Conservation (phyloP, 2,329 filamentous ascomycete species). For the Fusarium nodosum region DNA sequence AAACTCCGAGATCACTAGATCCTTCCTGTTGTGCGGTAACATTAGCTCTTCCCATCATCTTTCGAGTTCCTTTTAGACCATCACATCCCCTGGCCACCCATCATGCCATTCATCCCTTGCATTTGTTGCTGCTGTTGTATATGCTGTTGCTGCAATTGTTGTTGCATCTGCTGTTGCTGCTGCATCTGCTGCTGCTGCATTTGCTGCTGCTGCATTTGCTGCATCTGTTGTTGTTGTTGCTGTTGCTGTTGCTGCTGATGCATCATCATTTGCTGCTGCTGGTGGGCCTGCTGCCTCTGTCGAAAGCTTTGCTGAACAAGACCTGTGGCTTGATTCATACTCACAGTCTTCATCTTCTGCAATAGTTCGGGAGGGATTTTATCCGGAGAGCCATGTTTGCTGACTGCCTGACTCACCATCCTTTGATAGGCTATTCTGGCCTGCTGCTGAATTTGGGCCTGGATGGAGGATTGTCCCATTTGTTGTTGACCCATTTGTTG, state of each 20-base stretch:
- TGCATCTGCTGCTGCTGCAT: constrained; percentile 43
- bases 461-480: constrained; percentile 44
- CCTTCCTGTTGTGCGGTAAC: constrained; percentile 21
- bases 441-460: constrained; percentile 54
- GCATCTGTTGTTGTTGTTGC: constrained; percentile 46
- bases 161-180: constrained; percentile 48
- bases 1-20: constrained; percentile 41
- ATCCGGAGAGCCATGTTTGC: constrained; percentile 58
- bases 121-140: constrained; percentile 33
- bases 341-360: constrained; percentile 61
- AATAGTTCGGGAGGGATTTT: constrained; percentile 63
- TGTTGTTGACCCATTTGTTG: constrained; percentile 51
- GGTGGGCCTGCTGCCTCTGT: constrained; percentile 47
- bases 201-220: constrained; percentile 50
- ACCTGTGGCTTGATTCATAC: constrained; percentile 56
- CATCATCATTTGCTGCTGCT: constrained; percentile 47
- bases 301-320: constrained; percentile 52
- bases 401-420: constrained; percentile 53
- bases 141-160: constrained; percentile 44
- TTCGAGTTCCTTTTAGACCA: constrained; percentile 1
- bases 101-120: constrained; percentile 60
- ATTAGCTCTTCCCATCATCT: constrained; percentile 22
- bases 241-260: constrained; percentile 52
- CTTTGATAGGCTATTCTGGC: constrained; percentile 58
- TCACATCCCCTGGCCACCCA: constrained; percentile 66